A percentile compares a stretch with the other conserved stretches of the same genome.
phyloP scores from a whole-genome alignment of 2,329 filamentous ascomycete species.

The Trematosphaeria pertusa region DNA sequence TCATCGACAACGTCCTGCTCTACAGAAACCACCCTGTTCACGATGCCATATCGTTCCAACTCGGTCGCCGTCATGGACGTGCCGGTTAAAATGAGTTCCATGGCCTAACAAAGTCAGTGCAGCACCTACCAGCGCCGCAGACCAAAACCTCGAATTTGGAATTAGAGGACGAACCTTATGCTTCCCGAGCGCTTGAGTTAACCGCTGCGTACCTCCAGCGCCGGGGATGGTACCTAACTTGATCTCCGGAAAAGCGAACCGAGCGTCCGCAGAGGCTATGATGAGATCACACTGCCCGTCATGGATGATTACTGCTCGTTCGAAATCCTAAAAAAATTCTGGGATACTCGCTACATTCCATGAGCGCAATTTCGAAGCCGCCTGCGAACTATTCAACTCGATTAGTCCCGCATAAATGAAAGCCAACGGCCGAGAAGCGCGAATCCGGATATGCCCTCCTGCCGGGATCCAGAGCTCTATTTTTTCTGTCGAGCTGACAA shows the following conservation, averaged over 20 bases:
- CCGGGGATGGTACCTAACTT: slow-evolving; percentile 92
- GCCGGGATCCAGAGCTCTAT: no score
- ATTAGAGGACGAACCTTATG: slow-evolving; percentile 35
- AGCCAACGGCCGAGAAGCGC: neutral
- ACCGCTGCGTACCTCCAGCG: slow-evolving; percentile 84
- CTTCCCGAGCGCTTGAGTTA: slow-evolving; percentile 69
- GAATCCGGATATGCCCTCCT: no score
- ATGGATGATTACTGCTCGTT: no score
- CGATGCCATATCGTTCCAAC: slow-evolving; percentile 51
- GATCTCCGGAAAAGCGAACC: slow-evolving; percentile 95
- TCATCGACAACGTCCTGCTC: slow-evolving; percentile 48
- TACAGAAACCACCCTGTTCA: slow-evolving; percentile 46
- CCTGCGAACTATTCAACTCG: slow-evolving; percentile 67
- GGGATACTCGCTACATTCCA: no score
- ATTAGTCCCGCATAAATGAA: slow-evolving; percentile 9
- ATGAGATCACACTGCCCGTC: slow-evolving; percentile 69
- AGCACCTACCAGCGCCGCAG: neutral
- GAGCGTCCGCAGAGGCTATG: slow-evolving; percentile 83
- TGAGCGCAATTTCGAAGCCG: slow-evolving; percentile 92
- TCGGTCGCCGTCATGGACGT: slow-evolving; percentile 45
- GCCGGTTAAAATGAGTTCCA: slow-evolving; percentile 55
- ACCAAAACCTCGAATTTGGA: slow-evolving; percentile 10
- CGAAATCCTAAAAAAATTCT: no score
- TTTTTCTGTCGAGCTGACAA: no score
- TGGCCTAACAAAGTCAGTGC: slow-evolving; percentile 44